Evolutionary conservation across 257 asterid species (phyloP).

Genomic region (Pogostemon cablin): DNA sequence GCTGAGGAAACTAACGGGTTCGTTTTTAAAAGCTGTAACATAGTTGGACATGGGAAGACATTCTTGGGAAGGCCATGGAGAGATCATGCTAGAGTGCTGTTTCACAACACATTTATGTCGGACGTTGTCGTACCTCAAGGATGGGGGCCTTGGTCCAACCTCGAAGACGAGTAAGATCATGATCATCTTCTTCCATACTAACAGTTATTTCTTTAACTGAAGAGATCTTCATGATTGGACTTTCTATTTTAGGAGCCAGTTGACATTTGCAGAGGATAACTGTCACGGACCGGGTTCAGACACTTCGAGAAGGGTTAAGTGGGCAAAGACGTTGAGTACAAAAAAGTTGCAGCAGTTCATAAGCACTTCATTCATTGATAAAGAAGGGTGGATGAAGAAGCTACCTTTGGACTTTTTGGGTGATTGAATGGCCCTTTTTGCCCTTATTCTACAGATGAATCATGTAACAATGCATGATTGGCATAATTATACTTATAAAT

Average conservation of each 20-base stretch:
- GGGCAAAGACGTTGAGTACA: conserved; percentile 48
- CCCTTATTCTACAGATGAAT: too few relatives aligned
- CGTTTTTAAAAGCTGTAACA: conserved; percentile 51
- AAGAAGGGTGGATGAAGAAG: conserved; percentile 60
- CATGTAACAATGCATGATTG: too few relatives aligned
- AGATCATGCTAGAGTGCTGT: conserved; percentile 62
- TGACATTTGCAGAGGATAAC: conserved; percentile 54
- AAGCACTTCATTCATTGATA: conserved; percentile 51
- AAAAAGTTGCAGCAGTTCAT: conserved; percentile 30
- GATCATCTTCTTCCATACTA: conserved; percentile 24
- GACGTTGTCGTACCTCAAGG: conserved; percentile 58
- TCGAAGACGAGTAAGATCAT: conserved; percentile 56
- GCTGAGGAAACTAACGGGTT: conserved; percentile 43
- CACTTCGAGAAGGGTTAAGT: conserved; percentile 48
- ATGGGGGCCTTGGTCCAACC: conserved; percentile 60
- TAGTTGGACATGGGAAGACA: conserved; percentile 46
- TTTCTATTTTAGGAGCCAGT: conserved; percentile 39
- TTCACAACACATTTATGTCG: conserved; percentile 54
- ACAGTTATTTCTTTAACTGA: too few relatives aligned
- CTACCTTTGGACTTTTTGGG: conserved; percentile 20
- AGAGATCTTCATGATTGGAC: conserved; percentile 11
- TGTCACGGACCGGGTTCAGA: conserved; percentile 61
- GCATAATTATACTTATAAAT: too few relatives aligned
- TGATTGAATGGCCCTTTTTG: not conserved
- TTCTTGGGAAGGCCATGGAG: conserved; percentile 81